Evolutionary conservation across 108 stramenopile species (phyloP).

Genomic region (Schizochytrium sp.): DNA sequence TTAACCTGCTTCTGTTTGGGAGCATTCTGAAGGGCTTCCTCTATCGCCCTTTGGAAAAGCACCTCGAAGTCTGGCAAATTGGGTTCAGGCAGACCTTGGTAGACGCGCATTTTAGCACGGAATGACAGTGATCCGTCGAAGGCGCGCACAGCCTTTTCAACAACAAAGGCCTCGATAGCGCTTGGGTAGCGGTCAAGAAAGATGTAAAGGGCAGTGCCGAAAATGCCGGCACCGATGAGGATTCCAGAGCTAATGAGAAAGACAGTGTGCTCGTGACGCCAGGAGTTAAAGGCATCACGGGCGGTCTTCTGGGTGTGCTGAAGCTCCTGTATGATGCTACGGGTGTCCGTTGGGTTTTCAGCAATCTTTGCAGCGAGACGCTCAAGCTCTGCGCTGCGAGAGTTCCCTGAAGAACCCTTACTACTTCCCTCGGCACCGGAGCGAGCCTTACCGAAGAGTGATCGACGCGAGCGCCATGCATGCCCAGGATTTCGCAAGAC

Average conservation of each 20-base stretch:
- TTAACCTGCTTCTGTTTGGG: too few species aligned
- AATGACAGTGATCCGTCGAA: constrained; percentile 53
- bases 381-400: constrained; percentile 7
- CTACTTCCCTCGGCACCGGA: too few species aligned
- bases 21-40: background rate
- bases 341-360: constrained; percentile 19
- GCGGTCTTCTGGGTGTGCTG: constrained; percentile 37
- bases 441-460: too few species aligned
- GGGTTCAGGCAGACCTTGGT: constrained; percentile 58
- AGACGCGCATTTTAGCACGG: constrained; percentile 38
- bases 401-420: too few species aligned
- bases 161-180: constrained; percentile 57
- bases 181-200: constrained; percentile 47
- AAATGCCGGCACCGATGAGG: constrained; percentile 40
- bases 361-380: constrained; percentile 23
- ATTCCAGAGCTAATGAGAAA: constrained; percentile 57
- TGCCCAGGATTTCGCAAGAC: too few species aligned
- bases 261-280: constrained; percentile 36
- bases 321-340: constrained; percentile 4
- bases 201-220: constrained; percentile 38
- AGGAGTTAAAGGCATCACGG: constrained; percentile 33
- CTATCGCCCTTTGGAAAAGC: constrained; percentile 29
- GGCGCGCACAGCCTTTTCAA: constrained; percentile 52
- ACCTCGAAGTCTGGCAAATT: constrained; percentile 44
- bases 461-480: too few species aligned